Percentiles rank a stretch among this genome's conserved stretches.
These are phyloP conservation scores for Cenchrus fungigraminus DNA, from an alignment of 176 grass and related monocot genomes.

Conservation along the genomic window DNA sequence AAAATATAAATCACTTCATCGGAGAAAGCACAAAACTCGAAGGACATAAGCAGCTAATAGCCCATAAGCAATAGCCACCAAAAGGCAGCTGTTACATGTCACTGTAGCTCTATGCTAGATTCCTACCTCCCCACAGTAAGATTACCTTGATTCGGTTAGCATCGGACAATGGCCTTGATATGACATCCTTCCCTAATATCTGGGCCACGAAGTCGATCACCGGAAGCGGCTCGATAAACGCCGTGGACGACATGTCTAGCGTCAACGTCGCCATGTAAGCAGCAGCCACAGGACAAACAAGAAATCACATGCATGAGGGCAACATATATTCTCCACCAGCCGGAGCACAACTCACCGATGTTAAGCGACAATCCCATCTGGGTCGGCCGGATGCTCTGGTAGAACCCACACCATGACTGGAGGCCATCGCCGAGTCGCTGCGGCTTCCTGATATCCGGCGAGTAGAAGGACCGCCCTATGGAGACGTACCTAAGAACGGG, in stretches of 20 bases:
- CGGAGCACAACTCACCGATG: slow-evolving; percentile 63
- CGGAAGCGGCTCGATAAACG: slow-evolving; percentile 87
- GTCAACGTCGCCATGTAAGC: slow-evolving; percentile 40
- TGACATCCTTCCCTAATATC: slow-evolving; percentile 86
- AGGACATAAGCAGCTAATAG: slow-evolving; percentile 14
- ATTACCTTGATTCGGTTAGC: slow-evolving; percentile 89
- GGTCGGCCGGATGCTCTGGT: slow-evolving; percentile 90
- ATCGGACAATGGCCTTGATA: slow-evolving; percentile 88
- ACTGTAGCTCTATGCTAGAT: slow-evolving; percentile 46
- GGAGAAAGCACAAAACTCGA: not conserved
- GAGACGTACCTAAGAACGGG: slow-evolving; percentile 59
- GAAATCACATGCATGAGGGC: slow-evolving; percentile 46
- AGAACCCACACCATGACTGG: slow-evolving; percentile 93
- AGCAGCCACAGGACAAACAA: slow-evolving; percentile 33
- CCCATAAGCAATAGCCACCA: slow-evolving; percentile 33
- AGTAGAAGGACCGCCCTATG: slow-evolving; percentile 95
- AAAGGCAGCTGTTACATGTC: slow-evolving; percentile 41
- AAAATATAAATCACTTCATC: not conserved
- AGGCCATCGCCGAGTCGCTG: slow-evolving; percentile 85
- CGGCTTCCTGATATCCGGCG: slow-evolving; percentile 87
- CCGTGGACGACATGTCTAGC: slow-evolving; percentile 90
- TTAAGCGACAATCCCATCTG: slow-evolving; percentile 95
- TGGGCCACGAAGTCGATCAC: slow-evolving; percentile 93
- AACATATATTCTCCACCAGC: slow-evolving; percentile 41
- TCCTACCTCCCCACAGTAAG: slow-evolving; percentile 10